Evolutionary conservation across 2,329 filamentous ascomycete species (phyloP).

Genomic region (Exophiala bonariae): DNA sequence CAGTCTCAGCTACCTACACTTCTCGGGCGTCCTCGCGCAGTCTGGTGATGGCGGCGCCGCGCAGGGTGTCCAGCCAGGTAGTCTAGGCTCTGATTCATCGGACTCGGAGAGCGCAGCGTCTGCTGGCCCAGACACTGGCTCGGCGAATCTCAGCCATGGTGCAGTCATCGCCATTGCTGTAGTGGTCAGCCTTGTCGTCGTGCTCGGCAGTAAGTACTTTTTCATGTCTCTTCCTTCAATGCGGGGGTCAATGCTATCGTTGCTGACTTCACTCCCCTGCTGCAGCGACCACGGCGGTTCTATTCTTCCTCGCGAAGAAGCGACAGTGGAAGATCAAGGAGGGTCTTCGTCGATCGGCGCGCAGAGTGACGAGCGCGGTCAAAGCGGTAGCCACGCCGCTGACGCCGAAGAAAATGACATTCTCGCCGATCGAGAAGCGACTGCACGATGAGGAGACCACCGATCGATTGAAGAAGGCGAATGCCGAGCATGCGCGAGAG

Average conservation of each 20-base stretch:
- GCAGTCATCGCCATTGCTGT: slow-evolving; percentile 74
- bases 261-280: too few species aligned
- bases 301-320: slow-evolving; percentile 82
- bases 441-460: neutral
- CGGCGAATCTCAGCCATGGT: slow-evolving; percentile 65
- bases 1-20: slow-evolving; percentile 1
- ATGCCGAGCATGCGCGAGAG: slow-evolving; percentile 11
- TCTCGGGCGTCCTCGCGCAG: slow-evolving; percentile 16
- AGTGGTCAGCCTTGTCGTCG: slow-evolving; percentile 65
- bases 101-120: slow-evolving; percentile 62
- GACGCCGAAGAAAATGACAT: slow-evolving; percentile 25
- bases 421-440: slow-evolving; percentile 17
- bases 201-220: slow-evolving; percentile 65
- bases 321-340: slow-evolving; percentile 78
- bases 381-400: slow-evolving; percentile 29
- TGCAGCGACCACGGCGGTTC: slow-evolving; percentile 45
- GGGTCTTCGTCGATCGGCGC: slow-evolving; percentile 67
- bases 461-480: slow-evolving; percentile 10
- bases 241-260: too few species aligned
- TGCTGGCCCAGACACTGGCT: slow-evolving; percentile 60
- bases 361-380: slow-evolving; percentile 32
- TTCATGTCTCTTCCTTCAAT: slow-evolving; percentile 7
- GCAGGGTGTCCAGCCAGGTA: slow-evolving; percentile 22
- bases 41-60: slow-evolving; percentile 24
- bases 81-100: slow-evolving; percentile 31